A percentile compares a stretch with the other conserved stretches of the same genome.
Evolutionary conservation across 306 rosid species (phyloP).

Genomic region (Myrica gale): DNA sequence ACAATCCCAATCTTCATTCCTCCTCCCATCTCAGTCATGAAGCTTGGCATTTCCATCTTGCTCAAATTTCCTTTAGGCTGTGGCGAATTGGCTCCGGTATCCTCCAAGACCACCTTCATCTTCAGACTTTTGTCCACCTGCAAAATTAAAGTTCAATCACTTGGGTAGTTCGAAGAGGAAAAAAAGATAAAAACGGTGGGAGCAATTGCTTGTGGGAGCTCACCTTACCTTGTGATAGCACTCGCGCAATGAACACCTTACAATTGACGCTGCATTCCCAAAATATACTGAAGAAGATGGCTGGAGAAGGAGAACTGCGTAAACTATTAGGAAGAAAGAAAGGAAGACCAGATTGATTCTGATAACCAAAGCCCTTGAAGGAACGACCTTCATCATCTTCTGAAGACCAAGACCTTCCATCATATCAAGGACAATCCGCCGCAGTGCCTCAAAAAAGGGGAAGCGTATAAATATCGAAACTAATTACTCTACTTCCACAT

Average conservation of each 20-base stretch:
- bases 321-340: conserved; percentile 55
- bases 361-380: conserved; percentile 69
- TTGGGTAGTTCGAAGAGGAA: background rate
- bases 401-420: conserved; percentile 48
- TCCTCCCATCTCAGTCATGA: conserved; percentile 45
- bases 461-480: conserved; percentile 30
- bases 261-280: conserved; percentile 63
- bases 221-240: conserved; percentile 98
- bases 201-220: conserved; percentile 35
- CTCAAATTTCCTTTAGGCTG: conserved; percentile 36
- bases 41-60: conserved; percentile 56
- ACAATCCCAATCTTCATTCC: conserved; percentile 78
- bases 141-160: conserved; percentile 5
- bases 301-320: conserved; percentile 67
- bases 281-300: conserved; percentile 68
- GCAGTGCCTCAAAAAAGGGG: conserved; percentile 28
- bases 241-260: conserved; percentile 71
- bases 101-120: conserved; percentile 63
- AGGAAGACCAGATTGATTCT: conserved; percentile 67
- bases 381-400: conserved; percentile 54
- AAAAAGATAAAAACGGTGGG: background rate
- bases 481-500: conserved; percentile 6
- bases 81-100: conserved; percentile 20
- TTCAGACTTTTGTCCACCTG: conserved; percentile 52
- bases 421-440: background rate